These are phyloP conservation scores for Parafenestella ontariensis DNA, from an alignment of 2,329 filamentous ascomycete genomes.

Conservation along the genomic window DNA sequence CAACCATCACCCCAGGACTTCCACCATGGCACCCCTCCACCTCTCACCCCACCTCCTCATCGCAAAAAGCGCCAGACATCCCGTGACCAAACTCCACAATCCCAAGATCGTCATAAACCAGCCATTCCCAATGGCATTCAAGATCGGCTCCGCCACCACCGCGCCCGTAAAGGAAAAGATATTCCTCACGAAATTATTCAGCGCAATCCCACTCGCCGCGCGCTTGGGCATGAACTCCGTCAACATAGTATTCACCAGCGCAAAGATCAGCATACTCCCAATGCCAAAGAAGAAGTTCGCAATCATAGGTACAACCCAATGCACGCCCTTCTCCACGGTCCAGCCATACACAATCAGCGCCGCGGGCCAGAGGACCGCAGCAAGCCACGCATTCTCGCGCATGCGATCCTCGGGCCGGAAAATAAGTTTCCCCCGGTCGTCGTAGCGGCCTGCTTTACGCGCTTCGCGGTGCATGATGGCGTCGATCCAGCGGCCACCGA, in stretches of 20 bases:
- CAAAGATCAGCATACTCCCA: slow-evolving; percentile 50
- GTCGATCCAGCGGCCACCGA: slow-evolving; percentile 52
- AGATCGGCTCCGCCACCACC: slow-evolving; percentile 45
- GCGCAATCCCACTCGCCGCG: slow-evolving; percentile 46
- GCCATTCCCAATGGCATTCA: slow-evolving; percentile 47
- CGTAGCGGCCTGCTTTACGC: slow-evolving; percentile 44
- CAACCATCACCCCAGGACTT: slow-evolving; percentile 23
- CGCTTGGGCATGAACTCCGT: slow-evolving; percentile 51
- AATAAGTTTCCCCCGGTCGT: slow-evolving; percentile 44
- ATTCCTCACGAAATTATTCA: slow-evolving; percentile 51
- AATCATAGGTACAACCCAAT: slow-evolving; percentile 47
- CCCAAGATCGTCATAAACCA: slow-evolving; percentile 51
- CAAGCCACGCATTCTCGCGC: slow-evolving; percentile 51
- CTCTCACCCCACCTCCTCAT: slow-evolving; percentile 66
- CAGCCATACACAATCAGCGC: slow-evolving; percentile 50
- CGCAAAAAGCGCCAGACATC: slow-evolving; percentile 61
- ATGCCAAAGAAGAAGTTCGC: slow-evolving; percentile 52
- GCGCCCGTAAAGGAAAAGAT: slow-evolving; percentile 48
- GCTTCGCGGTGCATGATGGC: slow-evolving; percentile 51
- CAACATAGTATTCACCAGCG: slow-evolving; percentile 48
- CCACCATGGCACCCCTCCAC: slow-evolving; percentile 71
- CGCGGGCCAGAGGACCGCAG: slow-evolving; percentile 43
- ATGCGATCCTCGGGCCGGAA: slow-evolving; percentile 50
- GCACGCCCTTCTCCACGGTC: slow-evolving; percentile 40
- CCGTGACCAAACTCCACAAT: slow-evolving; percentile 58